Percentiles rank a stretch among this genome's conserved stretches.
phyloP scores from a whole-genome alignment of 2,329 filamentous ascomycete species.

The Colletotrichum brevisporum region DNA sequence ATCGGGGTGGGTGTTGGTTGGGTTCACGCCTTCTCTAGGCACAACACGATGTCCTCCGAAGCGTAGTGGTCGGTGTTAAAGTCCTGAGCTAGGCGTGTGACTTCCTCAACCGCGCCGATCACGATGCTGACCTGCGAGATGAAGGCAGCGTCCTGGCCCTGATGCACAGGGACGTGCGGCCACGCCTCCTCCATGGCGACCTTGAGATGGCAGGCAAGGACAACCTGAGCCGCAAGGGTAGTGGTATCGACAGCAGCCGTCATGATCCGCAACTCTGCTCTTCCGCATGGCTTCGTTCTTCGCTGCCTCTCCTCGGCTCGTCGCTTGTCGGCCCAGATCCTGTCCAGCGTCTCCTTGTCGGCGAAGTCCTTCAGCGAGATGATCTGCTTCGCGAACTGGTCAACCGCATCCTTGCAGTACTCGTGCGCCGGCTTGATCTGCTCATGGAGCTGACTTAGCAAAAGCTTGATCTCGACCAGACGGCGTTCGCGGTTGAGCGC shows the following conservation, averaged over 20 bases:
- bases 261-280: not conserved
- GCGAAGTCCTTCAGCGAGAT: conserved; percentile 4
- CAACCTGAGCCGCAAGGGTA: conserved; percentile 15
- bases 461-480: conserved; percentile 19
- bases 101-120: conserved; percentile 20
- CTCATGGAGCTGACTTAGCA: conserved; percentile 15
- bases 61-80: conserved; percentile 13
- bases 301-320: not conserved
- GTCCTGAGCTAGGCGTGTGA: conserved; percentile 6
- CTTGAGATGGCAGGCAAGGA: conserved; percentile 20
- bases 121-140: conserved; percentile 20
- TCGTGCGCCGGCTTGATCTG: conserved; percentile 29
- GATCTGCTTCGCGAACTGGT: conserved; percentile 4
- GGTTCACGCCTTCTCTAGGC: conserved; percentile 11
- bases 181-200: not conserved
- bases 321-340: conserved; percentile 27
- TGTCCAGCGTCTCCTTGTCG: conserved; percentile 15
- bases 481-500: conserved; percentile 11
- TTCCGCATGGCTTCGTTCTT: not conserved
- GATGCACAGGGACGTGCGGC: not conserved
- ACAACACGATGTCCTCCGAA: conserved; percentile 7
- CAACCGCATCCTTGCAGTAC: conserved; percentile 4
- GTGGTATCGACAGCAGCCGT: conserved; percentile 5
- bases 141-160: conserved; percentile 2
- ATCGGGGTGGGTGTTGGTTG: not conserved